These are phyloP conservation scores for Plantago coronopus DNA, from an alignment of 305 asterid species.

Conservation along the genomic window DNA sequence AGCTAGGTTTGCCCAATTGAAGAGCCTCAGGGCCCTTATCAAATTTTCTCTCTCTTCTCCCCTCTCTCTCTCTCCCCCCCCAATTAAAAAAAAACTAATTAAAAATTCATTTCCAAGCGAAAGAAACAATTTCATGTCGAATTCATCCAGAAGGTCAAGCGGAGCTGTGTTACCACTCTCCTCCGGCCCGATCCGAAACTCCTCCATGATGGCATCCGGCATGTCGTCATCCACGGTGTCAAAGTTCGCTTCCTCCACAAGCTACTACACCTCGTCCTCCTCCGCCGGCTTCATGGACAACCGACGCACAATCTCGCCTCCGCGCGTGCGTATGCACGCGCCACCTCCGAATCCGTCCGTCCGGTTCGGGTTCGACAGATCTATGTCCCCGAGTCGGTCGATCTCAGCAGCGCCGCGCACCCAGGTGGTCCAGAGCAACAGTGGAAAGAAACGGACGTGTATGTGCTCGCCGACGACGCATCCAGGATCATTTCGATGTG, in stretches of 20 bases:
- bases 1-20: conserved; percentile 77
- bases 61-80: background rate
- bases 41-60: background rate
- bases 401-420: conserved; percentile 44
- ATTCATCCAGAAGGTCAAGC: conserved; percentile 55
- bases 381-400: conserved; percentile 57
- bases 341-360: conserved; percentile 48
- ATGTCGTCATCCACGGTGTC: conserved; percentile 25
- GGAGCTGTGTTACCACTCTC: conserved; percentile 38
- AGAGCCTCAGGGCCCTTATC: conserved; percentile 53
- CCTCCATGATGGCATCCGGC: conserved; percentile 26
- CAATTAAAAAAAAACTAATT: background rate
- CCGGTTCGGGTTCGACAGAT: conserved; percentile 65
- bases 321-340: conserved; percentile 73
- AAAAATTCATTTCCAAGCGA: background rate
- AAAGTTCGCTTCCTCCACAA: conserved; percentile 41
- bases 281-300: conserved; percentile 38
- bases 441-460: conserved; percentile 56
- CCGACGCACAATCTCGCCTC: conserved; percentile 64
- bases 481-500: conserved; percentile 83
- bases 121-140: conserved; percentile 28
- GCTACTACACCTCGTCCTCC: conserved; percentile 42
- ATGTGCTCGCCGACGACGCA: conserved; percentile 80
- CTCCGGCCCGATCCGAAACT: conserved; percentile 32
- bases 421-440: conserved; percentile 56